A percentile compares a stretch with the other conserved stretches of the same genome.
Evolutionary conservation across 768 basidiomycete genomes (phyloP).

Genomic region (Trametes gibbosa): DNA sequence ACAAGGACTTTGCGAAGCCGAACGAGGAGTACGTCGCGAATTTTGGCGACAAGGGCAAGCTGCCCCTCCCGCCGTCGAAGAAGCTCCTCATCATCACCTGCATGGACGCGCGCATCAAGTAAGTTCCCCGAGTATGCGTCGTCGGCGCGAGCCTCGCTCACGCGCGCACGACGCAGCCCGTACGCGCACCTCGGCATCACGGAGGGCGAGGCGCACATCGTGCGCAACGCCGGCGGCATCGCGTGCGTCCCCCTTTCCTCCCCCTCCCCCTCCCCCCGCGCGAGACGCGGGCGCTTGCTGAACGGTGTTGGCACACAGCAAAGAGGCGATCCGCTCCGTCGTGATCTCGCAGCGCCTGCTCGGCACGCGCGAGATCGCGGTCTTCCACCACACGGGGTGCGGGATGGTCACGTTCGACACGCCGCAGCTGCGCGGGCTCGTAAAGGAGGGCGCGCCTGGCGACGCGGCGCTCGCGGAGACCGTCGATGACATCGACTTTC

Average conservation of each 20-base stretch:
- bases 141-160: neutral
- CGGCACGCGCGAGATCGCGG: conserved; percentile 63
- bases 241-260: conserved; percentile 41
- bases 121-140: too few species aligned
- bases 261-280: neutral
- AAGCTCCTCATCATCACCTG: conserved; percentile 53
- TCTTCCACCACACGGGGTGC: conserved; percentile 72
- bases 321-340: conserved; percentile 63
- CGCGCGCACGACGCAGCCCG: conserved; percentile 37
- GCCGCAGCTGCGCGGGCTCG: conserved; percentile 44
- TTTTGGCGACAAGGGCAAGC: conserved; percentile 43
- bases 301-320: conserved; percentile 35
- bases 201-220: conserved; percentile 69
- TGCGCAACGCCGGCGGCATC: conserved; percentile 69
- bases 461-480: conserved; percentile 23
- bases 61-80: conserved; percentile 42
- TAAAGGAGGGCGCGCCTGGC: conserved; percentile 45
- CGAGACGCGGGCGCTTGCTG: neutral
- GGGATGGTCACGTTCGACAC: conserved; percentile 68
- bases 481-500: conserved; percentile 51
- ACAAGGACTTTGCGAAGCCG: conserved; percentile 35
- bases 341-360: conserved; percentile 72
- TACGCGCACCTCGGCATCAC: conserved; percentile 57
- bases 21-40: conserved; percentile 46
- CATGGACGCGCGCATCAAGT: conserved; percentile 77